A percentile compares a stretch with the other conserved stretches of the same genome.
Evolutionary conservation across 2,329 filamentous ascomycete genomes (phyloP).

Genomic region (Juglanconis oblonga): DNA sequence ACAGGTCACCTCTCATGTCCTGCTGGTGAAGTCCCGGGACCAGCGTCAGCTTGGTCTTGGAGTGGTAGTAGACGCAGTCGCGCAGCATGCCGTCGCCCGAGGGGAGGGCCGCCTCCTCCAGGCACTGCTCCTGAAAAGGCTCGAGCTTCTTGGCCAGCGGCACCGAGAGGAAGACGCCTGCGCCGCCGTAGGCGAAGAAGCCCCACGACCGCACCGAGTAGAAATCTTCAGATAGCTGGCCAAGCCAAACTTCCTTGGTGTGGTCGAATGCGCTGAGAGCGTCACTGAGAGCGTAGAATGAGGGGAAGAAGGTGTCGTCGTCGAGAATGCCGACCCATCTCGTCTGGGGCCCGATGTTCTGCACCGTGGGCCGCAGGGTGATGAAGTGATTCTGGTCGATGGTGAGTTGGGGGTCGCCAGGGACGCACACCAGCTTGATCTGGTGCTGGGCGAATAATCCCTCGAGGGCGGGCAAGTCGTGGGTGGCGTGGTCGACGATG

Average conservation of each 20-base stretch:
- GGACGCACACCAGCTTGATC: constrained; percentile 25
- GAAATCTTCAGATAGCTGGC: constrained; percentile 56
- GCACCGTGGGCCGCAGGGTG: constrained; percentile 48
- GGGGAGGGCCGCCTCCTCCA: constrained; percentile 28
- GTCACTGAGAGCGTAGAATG: constrained; percentile 47
- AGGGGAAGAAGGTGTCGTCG: constrained; percentile 63
- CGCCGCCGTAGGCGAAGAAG: constrained; percentile 60
- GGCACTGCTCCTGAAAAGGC: constrained; percentile 46
- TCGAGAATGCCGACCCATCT: constrained; percentile 58
- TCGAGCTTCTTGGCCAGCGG: constrained; percentile 48
- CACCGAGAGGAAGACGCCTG: constrained; percentile 55
- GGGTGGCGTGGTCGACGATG: constrained; percentile 38
- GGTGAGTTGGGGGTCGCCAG: constrained; percentile 30
- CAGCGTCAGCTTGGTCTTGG: constrained; percentile 50
- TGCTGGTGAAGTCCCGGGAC: constrained; percentile 56
- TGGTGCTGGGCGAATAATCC: constrained; percentile 27
- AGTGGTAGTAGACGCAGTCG: constrained; percentile 55
- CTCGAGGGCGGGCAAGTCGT: constrained; percentile 28
- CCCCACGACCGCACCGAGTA: constrained; percentile 49
- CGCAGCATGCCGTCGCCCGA: constrained; percentile 55
- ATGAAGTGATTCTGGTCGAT: constrained; percentile 57
- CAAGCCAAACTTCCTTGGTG: constrained; percentile 49
- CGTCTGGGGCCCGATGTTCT: constrained; percentile 40
- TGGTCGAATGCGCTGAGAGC: constrained; percentile 47
- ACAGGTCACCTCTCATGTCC: constrained; percentile 52